Evolutionary conservation across 192 early-diverging fungal species (phyloP), one percentile per base, ranked within the genome.

Genomic region (Coemansia sp.): DNA sequence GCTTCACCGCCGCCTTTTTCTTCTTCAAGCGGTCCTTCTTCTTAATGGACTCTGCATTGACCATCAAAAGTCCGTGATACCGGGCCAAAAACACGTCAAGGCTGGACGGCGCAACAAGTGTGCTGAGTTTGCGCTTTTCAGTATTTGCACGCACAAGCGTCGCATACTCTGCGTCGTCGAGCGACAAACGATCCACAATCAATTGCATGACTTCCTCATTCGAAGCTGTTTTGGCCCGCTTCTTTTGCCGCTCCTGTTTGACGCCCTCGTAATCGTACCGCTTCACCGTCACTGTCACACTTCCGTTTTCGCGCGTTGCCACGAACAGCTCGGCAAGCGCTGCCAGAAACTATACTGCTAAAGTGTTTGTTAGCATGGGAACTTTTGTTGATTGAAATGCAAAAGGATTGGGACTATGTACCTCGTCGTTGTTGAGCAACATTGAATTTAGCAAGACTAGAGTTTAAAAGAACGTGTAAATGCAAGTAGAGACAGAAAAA

Each of bases 61-160:
- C 57, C 32, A 80, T 38, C 35, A 80, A 48, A 32, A 80, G 19
- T 19, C 77, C 77, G 48, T 80, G 77, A 63, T 71, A 69, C 57
- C 64, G 65, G 1, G 77, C 77, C 57, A 80, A 41, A 38, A 80
- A 80, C 22, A 22, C 54, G 57, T 80, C 77, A 29, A 80, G 37
- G 25, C 71, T 66, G 0, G 62, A 66, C 1, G 77, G 72, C 21
- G 62, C 72, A 29, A 80, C 77, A 22, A 80, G 43, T 17, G 72
- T 80, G 69, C 72, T 75, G 27, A 75, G 43, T 53, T 80, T 80
- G 39, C 64, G 70, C 54, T 67, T 75, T 35, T 70, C 65, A 21
- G 72, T 80, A 4, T 55, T 66, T 22, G 72, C 77, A 6, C 77
- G 66, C 0, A 75, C 72, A 25, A 80, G 29, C 41, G 72, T 75